Conservation (phyloP, 805 yeast genomes). For the Starmerella bombicola region DNA sequence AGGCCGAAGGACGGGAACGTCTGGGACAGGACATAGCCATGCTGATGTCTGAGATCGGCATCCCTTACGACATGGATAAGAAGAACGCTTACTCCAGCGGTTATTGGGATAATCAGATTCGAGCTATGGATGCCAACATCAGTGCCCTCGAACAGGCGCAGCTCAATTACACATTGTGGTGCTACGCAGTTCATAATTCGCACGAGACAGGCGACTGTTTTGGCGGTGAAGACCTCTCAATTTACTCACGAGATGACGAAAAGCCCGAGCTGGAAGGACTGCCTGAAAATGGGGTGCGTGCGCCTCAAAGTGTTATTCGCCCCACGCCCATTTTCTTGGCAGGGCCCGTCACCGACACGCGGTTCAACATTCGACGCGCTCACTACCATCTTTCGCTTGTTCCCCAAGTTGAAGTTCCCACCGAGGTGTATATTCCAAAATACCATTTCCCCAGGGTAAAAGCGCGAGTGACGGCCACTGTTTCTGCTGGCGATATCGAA, state of each 20-base stretch:
- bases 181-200: slow-evolving; percentile 57
- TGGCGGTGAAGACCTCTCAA: slow-evolving; percentile 88
- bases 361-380: slow-evolving; percentile 43
- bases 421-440: slow-evolving; percentile 48
- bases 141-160: slow-evolving; percentile 65
- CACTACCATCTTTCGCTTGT: slow-evolving; percentile 39
- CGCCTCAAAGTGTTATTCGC: slow-evolving; percentile 58
- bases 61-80: slow-evolving; percentile 91
- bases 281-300: slow-evolving; percentile 51
- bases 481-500: slow-evolving; percentile 16
- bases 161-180: slow-evolving; percentile 73
- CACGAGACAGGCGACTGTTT: slow-evolving; percentile 85
- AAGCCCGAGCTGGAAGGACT: slow-evolving; percentile 6
- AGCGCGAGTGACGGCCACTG: slow-evolving; percentile 2
- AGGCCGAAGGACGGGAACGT: slow-evolving; percentile 45
- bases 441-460: slow-evolving; percentile 44
- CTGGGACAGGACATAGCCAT: slow-evolving; percentile 67
- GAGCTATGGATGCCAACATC: slow-evolving; percentile 72
- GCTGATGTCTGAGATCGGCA: slow-evolving; percentile 87
- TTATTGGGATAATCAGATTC: slow-evolving; percentile 58
- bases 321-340: slow-evolving; percentile 58
- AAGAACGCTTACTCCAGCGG: slow-evolving; percentile 57
- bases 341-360: slow-evolving; percentile 45
- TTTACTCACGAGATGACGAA: slow-evolving; percentile 45
- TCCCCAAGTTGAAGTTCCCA: slow-evolving; percentile 13